Evolutionary conservation across 2,329 filamentous ascomycete genomes (phyloP), one percentile per base, ranked within the genome.

Genomic region (Atkinsonella texensis): DNA sequence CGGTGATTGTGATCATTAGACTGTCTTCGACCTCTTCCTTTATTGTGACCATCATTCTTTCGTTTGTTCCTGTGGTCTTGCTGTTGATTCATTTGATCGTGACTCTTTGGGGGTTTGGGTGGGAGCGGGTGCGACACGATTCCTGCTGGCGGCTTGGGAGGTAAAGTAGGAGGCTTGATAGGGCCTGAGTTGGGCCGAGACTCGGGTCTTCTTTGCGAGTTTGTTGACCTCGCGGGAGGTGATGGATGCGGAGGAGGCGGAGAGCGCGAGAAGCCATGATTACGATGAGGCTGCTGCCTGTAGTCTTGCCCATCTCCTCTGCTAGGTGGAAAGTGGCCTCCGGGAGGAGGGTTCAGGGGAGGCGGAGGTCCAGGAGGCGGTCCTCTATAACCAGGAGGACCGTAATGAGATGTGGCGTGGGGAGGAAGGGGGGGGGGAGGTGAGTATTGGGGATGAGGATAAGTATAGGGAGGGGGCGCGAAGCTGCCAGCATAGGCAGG

Each of bases 31-130:
- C 52, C 63, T 23, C 63, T 60, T 38, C 62, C 60, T 18, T 60
- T 63, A 44, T 59, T 58, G 12, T 67, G 61, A 9, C 63, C 62
- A 23, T 70, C 66, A 47, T 62, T 58, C 42, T 60, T 63, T 18
- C 62, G 62, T 45, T 60, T 67, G 41, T 62, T 61, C 15, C 61
- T 58, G 47, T 63, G 56, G 20, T 65, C 65, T 11, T 60, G 61
- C 41, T 59, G 55, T 18, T 60, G 52, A 11, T 65, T 60, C 12
- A 59, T 52, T 45, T 62, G 60, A 39, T 63, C 59, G 33, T 59
- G 59, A 31, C 56, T 62, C 48, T 60, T 60, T 17, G 57, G 65
- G 2, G 64, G 65, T 45, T 63, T 67, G 5, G 64, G 63, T 6
- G 65, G 65, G 8, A 67, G 60, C 7, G 64, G 59, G 31, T 61